Percentiles rank a stretch among this genome's conserved stretches.
phyloP scores from a whole-genome alignment of 306 rosid genomes.

The Pyrus bretschneideri region DNA sequence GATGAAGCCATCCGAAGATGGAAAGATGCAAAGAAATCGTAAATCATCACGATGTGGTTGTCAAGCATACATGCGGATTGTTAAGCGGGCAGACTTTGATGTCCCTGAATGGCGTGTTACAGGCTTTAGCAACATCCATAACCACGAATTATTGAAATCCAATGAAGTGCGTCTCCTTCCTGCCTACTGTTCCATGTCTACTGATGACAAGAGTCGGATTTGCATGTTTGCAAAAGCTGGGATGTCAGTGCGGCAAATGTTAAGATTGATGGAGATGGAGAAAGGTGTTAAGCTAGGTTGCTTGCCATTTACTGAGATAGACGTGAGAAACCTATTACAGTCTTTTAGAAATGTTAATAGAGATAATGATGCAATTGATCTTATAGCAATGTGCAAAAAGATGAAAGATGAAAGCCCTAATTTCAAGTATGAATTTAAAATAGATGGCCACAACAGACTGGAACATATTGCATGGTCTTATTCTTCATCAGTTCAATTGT shows the following conservation, averaged over 20 bases:
- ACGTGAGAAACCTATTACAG: slow-evolving; percentile 70
- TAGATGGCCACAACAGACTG: slow-evolving; percentile 68
- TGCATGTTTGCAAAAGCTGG: slow-evolving; percentile 91
- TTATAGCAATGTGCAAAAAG: slow-evolving; percentile 73
- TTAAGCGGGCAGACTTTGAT: slow-evolving; percentile 67
- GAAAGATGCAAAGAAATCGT: slow-evolving; percentile 78
- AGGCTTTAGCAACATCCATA: slow-evolving; percentile 76
- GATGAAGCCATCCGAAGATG: slow-evolving; percentile 71
- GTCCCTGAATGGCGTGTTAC: slow-evolving; percentile 91
- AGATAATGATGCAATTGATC: slow-evolving; percentile 81
- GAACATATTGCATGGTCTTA: slow-evolving; percentile 83
- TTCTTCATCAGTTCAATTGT: slow-evolving; percentile 45
- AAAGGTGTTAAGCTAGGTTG: slow-evolving; percentile 84
- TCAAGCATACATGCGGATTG: slow-evolving; percentile 78
- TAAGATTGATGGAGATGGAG: slow-evolving; percentile 81
- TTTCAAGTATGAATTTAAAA: slow-evolving; percentile 74
- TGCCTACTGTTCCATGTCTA: slow-evolving; percentile 57
- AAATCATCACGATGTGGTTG: slow-evolving; percentile 83
- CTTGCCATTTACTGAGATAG: slow-evolving; percentile 71
- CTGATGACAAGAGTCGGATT: slow-evolving; percentile 81
- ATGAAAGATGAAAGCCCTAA: slow-evolving; percentile 65
- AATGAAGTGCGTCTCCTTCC: slow-evolving; percentile 61
- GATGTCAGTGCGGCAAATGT: slow-evolving; percentile 88
- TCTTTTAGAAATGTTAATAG: slow-evolving; percentile 72
- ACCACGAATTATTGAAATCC: slow-evolving; percentile 65